A percentile compares a stretch with the other conserved stretches of the same genome.
phyloP scores from a whole-genome alignment of 2,329 filamentous ascomycete species.

The Fusarium metavorans region DNA sequence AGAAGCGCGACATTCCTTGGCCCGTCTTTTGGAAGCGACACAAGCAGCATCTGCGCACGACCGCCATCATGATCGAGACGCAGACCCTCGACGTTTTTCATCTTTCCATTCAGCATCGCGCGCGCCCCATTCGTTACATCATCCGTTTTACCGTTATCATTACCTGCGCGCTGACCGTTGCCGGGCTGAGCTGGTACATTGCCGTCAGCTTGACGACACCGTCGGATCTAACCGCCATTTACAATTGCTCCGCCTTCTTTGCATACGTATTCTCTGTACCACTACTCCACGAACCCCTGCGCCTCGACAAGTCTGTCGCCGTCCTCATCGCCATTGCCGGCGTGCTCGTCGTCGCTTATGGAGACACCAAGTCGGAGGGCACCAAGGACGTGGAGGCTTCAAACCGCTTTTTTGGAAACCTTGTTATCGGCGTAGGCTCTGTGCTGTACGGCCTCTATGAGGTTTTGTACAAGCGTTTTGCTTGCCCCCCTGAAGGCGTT shows the following conservation, averaged over 20 bases:
- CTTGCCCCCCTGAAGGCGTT: slow-evolving; percentile 92
- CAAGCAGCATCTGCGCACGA: slow-evolving; percentile 62
- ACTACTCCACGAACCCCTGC: slow-evolving; percentile 84
- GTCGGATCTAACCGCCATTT: slow-evolving; percentile 95
- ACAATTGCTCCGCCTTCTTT: slow-evolving; percentile 99
- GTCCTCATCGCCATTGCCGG: slow-evolving; percentile 89
- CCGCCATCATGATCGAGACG: slow-evolving; percentile 85
- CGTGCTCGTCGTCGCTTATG: slow-evolving; percentile 95
- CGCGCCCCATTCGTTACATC: slow-evolving; percentile 74
- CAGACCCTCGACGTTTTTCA: slow-evolving; percentile 76
- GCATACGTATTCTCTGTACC: slow-evolving; percentile 97
- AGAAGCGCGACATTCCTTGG: slow-evolving; percentile 85
- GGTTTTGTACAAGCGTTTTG: slow-evolving; percentile 92
- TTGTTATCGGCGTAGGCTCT: slow-evolving; percentile 91
- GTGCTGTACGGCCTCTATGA: slow-evolving; percentile 97
- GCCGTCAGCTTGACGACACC: slow-evolving; percentile 94
- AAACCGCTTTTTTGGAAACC: slow-evolving; percentile 83
- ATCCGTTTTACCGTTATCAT: slow-evolving; percentile 82
- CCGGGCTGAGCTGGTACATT: slow-evolving; percentile 94
- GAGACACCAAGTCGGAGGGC: slow-evolving; percentile 70
- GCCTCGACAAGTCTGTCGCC: slow-evolving; percentile 85
- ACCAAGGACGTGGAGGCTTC: slow-evolving; percentile 63
- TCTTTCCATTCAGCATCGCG: slow-evolving; percentile 49
- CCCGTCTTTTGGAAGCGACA: slow-evolving; percentile 82
- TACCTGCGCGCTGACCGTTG: slow-evolving; percentile 87